Conservation (phyloP, 495 filamentous ascomycete genomes). For the Ramalina intermedia region DNA sequence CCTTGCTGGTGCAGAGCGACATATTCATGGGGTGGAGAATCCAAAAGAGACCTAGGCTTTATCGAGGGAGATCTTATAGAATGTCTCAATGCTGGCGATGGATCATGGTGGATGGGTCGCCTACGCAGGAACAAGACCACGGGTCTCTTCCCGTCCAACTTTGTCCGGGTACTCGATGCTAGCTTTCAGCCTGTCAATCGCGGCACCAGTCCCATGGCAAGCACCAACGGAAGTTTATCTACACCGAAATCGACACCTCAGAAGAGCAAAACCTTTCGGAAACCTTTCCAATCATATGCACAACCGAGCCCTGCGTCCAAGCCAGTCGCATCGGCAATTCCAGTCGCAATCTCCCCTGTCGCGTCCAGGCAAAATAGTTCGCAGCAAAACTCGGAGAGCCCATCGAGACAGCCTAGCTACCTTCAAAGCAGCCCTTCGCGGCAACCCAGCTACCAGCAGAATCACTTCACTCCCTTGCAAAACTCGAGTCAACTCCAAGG, state of each 20-base stretch:
- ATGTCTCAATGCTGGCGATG: constrained; percentile 93
- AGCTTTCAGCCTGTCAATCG: constrained; percentile 67
- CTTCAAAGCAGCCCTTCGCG: constrained; percentile 2
- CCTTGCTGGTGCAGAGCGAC: constrained; percentile 93
- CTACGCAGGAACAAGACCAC: constrained; percentile 76
- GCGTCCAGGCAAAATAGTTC: constrained; percentile 30
- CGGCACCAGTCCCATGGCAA: constrained; percentile 55
- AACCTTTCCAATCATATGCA: constrained; percentile 50
- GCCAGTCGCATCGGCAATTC: background rate
- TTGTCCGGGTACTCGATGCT: constrained; percentile 79
- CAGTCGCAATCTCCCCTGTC: constrained; percentile 29
- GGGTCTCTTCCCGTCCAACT: constrained; percentile 92
- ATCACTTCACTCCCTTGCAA: background rate
- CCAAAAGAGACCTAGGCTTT: constrained; percentile 86
- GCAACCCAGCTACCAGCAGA: constrained; percentile 4
- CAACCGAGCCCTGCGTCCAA: constrained; percentile 31
- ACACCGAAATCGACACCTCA: constrained; percentile 31
- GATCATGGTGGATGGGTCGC: constrained; percentile 94
- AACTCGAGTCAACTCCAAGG: constrained; percentile 3
- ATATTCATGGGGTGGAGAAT: constrained; percentile 97
- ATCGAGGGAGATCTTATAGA: constrained; percentile 96
- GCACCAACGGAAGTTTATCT: constrained; percentile 33
- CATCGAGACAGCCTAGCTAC: constrained; percentile 15
- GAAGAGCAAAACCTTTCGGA: constrained; percentile 53
- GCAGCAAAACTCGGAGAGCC: constrained; percentile 22